Percentiles rank a stretch among this genome's conserved stretches.
Conservation (phyloP, 1,284 basidiomycete genomes). For the Veloboletus limbatus region DNA sequence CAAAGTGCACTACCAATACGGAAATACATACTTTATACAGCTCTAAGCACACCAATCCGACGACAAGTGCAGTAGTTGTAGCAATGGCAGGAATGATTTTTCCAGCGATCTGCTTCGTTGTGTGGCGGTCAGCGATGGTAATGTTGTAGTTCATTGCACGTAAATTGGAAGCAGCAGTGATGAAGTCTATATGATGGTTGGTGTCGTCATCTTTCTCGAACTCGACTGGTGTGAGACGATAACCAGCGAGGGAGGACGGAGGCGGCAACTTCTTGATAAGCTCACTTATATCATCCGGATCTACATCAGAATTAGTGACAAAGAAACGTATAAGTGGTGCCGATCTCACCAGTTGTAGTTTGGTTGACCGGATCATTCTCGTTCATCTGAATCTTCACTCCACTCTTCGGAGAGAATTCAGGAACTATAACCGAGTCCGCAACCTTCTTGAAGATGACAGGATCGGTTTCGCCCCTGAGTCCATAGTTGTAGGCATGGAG, state of each 20-base stretch:
- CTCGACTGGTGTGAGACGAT: conserved; percentile 91
- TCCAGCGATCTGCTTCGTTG: conserved; percentile 98
- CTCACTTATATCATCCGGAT: conserved; percentile 53
- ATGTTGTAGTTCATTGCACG: conserved; percentile 97
- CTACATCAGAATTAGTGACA: conserved; percentile 30
- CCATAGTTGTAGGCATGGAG: conserved; percentile 99
- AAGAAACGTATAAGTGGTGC: conserved; percentile 1
- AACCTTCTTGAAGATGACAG: conserved; percentile 78
- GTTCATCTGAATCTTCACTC: conserved; percentile 92
- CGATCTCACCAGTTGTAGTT: conserved; percentile 39
- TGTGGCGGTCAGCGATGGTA: conserved; percentile 83
- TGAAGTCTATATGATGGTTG: conserved; percentile 99
- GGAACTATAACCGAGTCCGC: conserved; percentile 86
- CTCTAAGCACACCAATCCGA: conserved; percentile 94
- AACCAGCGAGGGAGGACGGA: conserved; percentile 90
- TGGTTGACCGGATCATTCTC: conserved; percentile 87
- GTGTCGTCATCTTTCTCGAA: conserved; percentile 99
- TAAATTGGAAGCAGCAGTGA: conserved; percentile 96
- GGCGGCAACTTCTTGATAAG: conserved; percentile 73
- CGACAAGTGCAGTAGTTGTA: conserved; percentile 94
- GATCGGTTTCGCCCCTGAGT: conserved; percentile 86
- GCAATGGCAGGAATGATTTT: conserved; percentile 99
- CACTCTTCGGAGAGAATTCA: conserved; percentile 91
- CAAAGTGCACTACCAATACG: neutral
- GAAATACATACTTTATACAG: conserved; percentile 79